Evolutionary conservation across 2,329 filamentous ascomycete species (phyloP).

Genomic region (Venturia aucupariae): DNA sequence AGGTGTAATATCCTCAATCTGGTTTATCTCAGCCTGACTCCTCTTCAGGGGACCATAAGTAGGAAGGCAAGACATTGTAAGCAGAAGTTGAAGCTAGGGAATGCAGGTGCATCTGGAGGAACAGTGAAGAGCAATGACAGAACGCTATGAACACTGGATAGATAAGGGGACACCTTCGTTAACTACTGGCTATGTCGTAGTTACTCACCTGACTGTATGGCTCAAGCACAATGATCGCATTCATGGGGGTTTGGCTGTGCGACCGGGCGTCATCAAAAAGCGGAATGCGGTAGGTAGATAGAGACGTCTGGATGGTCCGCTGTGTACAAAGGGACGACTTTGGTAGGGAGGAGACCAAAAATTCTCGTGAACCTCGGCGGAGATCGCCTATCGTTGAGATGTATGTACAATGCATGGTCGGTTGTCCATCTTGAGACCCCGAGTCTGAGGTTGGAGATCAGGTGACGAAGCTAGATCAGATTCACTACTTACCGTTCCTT

Average conservation of each 20-base stretch:
- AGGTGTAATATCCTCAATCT: neutral
- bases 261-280: neutral
- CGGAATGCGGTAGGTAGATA: neutral
- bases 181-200: neutral
- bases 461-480: neutral
- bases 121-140: neutral
- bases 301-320: neutral
- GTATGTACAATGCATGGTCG: neutral
- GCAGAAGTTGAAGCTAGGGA: neutral
- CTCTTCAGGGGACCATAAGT: neutral
- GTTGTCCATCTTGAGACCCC: neutral
- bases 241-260: neutral
- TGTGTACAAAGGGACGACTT: neutral
- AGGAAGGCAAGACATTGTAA: constrained; percentile 8
- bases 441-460: neutral
- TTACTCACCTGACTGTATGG: constrained; percentile 5
- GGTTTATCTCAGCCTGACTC: constrained; percentile 2
- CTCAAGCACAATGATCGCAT: neutral
- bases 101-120: neutral
- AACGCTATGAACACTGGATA: neutral
- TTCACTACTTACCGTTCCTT: too few relatives aligned
- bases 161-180: neutral
- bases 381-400: neutral
- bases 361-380: neutral
- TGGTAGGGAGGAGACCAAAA: neutral